Evolutionary conservation across 306 rosid genomes (phyloP), one percentile per base, ranked within the genome.

Genomic region (Boehmeria nivea): DNA sequence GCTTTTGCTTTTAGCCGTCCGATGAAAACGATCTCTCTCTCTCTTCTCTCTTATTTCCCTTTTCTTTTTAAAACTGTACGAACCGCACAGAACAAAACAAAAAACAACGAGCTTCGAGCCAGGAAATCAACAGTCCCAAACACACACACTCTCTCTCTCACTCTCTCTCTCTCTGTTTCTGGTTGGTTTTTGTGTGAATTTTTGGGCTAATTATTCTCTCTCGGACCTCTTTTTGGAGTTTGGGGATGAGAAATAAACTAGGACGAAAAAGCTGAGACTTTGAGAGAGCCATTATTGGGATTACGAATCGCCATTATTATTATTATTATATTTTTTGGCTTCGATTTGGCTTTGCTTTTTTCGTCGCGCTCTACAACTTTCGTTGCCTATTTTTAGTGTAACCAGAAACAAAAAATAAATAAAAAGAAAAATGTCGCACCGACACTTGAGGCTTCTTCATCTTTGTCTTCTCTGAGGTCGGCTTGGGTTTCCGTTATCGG

Each of bases 401-500:
- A 40, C 5, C 15, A n/a, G n/a, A n/a, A n/a, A n/a, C n/a, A n/a
- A n/a, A n/a, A n/a, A n/a, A n/a, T n/a, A n/a, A n/a, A n/a, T n/a
- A 10, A n/a, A 40, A 40, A 37, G 6, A 3, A 46, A 24, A 61
- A 53, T 57, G 38, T n/a, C 1, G 14, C 88, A 88, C 95, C 85
- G 93, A 88, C 97, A 76, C 78, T 16, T 48, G 3, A 64, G 67
- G 16, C 77, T 69, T 52, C 69, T 3, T 31, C 36, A 10, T 31
- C 36, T 31, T 10, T 31, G 36, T 10, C 36, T 1, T 57, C 77
- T 55, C 56, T 57, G 59, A 66, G 68, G 48, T 60, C 48, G 54
- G 25, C 44, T 11, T 7, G 27, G 31, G 23, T 8, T 63, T 59
- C 47, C 57, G 22, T 62, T 50, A n/a, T 39, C 64, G 68, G 38